Base-by-base conservation (phyloP, 495 filamentous ascomycete species). In the Podospora conica region DNA sequence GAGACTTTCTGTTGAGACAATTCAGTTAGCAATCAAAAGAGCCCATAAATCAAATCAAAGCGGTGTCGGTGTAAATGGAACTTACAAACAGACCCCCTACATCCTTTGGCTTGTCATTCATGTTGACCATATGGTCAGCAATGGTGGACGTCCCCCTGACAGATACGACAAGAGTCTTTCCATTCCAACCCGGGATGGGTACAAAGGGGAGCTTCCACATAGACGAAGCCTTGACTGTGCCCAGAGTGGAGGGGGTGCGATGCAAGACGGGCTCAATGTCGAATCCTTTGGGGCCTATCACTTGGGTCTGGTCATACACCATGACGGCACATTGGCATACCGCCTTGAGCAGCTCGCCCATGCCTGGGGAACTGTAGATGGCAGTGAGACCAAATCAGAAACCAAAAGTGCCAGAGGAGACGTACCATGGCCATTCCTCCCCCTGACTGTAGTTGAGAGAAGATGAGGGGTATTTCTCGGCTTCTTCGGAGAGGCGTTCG, bases 91-190 rank as follows among this genome's bases (percentile, higher is more conserved):
- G 28, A 18, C 22, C 2, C 18, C 55, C 53, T 0, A 29, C 33
- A 48, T 59, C 63, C 21, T 53, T 65, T 27, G 63, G 24, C 22
- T 59, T 57, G 2, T 40, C 63, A 24, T 65, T 65, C 63, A 65
- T 58, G 55, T 65, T 65, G 21, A 65, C 63, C 63, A 65, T 65
- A 18, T 65, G 63, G 55, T 65, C 63, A 3, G 63, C 28, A 18
- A 58, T 59, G 20, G 63, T 58, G 6, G 63, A 9, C 22, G 63
- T 65, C 20, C 63, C 63, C 22, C 54, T 20, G 29, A 65, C 58
- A 5, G 63, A 65, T 4, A 65, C 63, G 0, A 65, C 20, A 2
- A 65, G 63, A 11, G 63, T 65, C 55, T 65, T 65, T 23, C 63
- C 63, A 0, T n/a, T 48, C 63, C 63, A 65, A 3, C 55, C 63